phyloP scores from a whole-genome alignment of 345 rosid species.

The Eucalyptus polybractea region DNA sequence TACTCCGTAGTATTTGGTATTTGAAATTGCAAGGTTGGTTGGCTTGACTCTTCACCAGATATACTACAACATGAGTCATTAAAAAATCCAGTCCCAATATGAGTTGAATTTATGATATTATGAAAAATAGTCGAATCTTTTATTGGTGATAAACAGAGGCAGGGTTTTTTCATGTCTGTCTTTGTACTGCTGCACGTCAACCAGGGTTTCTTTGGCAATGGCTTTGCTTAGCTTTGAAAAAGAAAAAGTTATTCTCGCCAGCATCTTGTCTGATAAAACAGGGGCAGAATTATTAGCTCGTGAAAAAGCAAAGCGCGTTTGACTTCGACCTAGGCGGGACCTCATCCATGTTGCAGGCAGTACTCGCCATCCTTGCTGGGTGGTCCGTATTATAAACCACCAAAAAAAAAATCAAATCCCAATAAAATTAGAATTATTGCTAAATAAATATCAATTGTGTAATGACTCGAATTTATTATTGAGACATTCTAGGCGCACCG shows the following conservation, averaged over 20 bases:
- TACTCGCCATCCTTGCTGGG: neutral
- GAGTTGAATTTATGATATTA: neutral
- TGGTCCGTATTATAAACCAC: neutral
- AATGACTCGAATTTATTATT: neutral
- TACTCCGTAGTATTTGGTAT: accelerated
- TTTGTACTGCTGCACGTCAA: neutral
- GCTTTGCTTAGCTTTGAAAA: neutral
- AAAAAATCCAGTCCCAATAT: neutral
- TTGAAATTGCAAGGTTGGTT: neutral
- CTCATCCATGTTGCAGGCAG: neutral
- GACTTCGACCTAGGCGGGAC: neutral
- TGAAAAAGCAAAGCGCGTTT: neutral
- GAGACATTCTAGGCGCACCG: too few relatives aligned
- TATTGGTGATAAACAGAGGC: neutral
- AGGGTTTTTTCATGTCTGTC: neutral
- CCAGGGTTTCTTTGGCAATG: neutral
- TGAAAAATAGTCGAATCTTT: neutral
- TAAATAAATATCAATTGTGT: neutral
- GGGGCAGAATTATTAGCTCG: neutral
- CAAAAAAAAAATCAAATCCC: neutral
- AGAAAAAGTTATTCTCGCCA: neutral
- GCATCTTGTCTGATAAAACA: neutral
- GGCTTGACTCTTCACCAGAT: neutral
- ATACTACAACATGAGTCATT: neutral
- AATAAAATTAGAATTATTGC: neutral